phyloP scores from a whole-genome alignment of 2,329 filamentous ascomycete species.

The Claviceps spartinae region DNA sequence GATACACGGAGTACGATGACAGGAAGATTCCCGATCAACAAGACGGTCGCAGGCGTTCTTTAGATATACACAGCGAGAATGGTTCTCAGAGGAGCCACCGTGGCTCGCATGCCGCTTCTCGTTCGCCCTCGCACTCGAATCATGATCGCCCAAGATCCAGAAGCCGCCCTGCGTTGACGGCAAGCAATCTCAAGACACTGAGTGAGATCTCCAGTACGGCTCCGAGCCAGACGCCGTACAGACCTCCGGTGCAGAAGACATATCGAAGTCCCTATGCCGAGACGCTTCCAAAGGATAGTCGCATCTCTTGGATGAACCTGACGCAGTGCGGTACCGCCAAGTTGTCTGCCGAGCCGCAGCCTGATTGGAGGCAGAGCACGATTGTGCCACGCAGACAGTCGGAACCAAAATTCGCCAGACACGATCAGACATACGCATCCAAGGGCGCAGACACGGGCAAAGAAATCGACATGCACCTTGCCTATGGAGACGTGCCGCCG shows the following conservation, averaged over 20 bases:
- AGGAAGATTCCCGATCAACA: slow-evolving; percentile 15
- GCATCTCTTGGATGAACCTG: slow-evolving; percentile 22
- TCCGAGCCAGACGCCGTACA: slow-evolving; percentile 27
- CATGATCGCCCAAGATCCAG: slow-evolving; percentile 17
- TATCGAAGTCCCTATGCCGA: slow-evolving; percentile 24
- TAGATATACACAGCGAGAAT: slow-evolving; percentile 21
- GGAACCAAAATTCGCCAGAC: slow-evolving; percentile 22
- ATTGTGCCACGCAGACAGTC: slow-evolving; percentile 25
- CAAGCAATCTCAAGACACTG: slow-evolving; percentile 36
- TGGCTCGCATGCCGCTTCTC: slow-evolving; percentile 19
- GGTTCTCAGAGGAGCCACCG: slow-evolving; percentile 30
- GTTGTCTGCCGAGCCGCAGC: slow-evolving; percentile 7
- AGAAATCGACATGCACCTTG: slow-evolving; percentile 78
- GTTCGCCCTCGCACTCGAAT: slow-evolving; percentile 7
- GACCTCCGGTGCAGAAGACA: slow-evolving; percentile 9
- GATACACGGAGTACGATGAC: slow-evolving; percentile 21
- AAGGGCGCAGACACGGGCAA: slow-evolving; percentile 15
- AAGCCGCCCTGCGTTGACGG: slow-evolving; percentile 32
- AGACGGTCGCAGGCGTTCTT: slow-evolving; percentile 18
- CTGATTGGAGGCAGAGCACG: slow-evolving; percentile 6
- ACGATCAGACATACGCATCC: slow-evolving; percentile 9
- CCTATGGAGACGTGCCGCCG: slow-evolving; percentile 72
- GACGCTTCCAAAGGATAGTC: slow-evolving; percentile 28
- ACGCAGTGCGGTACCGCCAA: slow-evolving; percentile 16
- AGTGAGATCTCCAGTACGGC: slow-evolving; percentile 37